These are phyloP conservation scores for Suillus discolor DNA, from an alignment of 768 basidiomycete species.

Conservation along the genomic window DNA sequence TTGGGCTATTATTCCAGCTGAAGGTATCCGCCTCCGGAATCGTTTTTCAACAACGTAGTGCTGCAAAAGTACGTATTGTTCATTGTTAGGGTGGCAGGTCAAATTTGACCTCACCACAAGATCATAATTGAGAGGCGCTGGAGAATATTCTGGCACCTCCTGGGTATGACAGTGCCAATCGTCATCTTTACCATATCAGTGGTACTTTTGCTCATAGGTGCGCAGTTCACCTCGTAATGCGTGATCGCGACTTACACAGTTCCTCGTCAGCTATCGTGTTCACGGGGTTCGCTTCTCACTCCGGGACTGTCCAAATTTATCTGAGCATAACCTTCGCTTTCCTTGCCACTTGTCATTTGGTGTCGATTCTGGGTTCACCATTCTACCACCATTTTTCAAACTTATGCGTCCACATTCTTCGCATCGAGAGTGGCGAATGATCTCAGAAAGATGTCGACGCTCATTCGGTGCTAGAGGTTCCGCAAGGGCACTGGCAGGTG, in stretches of 20 bases:
- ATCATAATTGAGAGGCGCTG: neutral
- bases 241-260: neutral
- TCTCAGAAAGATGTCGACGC: neutral
- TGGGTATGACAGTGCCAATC: neutral
- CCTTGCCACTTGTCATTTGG: neutral
- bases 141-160: neutral
- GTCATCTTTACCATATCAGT: neutral
- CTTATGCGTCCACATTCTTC: neutral
- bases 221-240: neutral
- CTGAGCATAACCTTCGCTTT: neutral
- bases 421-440: neutral
- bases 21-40: neutral
- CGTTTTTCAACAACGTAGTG: neutral
- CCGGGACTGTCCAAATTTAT: neutral
- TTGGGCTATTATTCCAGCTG: neutral
- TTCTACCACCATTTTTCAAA: neutral
- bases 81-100: neutral
- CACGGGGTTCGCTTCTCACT: neutral
- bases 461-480: neutral
- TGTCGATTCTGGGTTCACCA: neutral
- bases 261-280: neutral
- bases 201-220: neutral
- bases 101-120: neutral
- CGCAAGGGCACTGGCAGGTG: neutral
- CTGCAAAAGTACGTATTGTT: neutral